Evolutionary conservation across 176 grass and related monocot genomes (phyloP), one percentile per base, ranked within the genome.

Genomic region (Lolium perenne): DNA sequence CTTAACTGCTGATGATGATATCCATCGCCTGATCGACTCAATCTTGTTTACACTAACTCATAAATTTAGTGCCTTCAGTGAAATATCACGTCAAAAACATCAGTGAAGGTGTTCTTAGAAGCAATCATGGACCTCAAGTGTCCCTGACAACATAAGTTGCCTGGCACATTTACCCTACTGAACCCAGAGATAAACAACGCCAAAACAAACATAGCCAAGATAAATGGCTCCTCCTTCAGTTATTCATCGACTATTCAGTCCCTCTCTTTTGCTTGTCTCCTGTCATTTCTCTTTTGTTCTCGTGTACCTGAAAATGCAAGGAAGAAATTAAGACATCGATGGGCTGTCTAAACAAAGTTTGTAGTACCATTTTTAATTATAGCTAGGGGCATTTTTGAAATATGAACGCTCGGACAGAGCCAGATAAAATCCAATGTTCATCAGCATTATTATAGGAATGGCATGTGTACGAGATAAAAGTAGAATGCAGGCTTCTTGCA

Each of bases 281-380:
- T 95, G 7, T 84, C 77, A 9, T 89, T 88, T 88, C 91, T 91
- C 72, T 93, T 89, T 85, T 92, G 87, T 80, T 98, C 93, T 7
- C 60, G 95, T 49, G 83, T 81, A 61, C 87, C 95, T 98, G 62
- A 43, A 58, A 71, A 79, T 69, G 2, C 14, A 63, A 78, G 54
- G 10, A 10, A 56, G 21, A 69, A 70, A 23, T 77, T 38, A 43
- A 10, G 23, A 9, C 57, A 4, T 56, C 12, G 10, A 47, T 21
- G 11, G 51, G 48, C 49, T 82, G 23, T 18, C 29, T 35, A 12
- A 38, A 49, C 22, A 75, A 32, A 1, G 15, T n/a, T 47, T 76
- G 54, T 40, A 32, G 54, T 40, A 32, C 11, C 6, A 9, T 48
- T 76, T 83, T 58, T 4, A 5, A 3, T 22, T 54, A 67, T 25